Evolutionary conservation across 2,329 filamentous ascomycete species (phyloP).

Genomic region (Exophiala oligosperma): DNA sequence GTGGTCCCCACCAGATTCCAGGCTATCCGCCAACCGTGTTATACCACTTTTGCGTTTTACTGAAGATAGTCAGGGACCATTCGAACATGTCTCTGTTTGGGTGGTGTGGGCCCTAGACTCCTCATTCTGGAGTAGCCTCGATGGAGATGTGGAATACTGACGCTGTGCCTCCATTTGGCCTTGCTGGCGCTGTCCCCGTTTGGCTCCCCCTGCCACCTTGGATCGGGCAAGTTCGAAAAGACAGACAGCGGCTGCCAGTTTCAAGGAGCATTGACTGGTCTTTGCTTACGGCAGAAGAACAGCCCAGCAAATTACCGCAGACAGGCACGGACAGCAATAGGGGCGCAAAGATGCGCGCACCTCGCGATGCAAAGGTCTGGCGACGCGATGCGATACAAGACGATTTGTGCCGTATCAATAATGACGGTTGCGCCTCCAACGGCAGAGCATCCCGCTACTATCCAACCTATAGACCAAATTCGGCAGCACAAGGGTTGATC

Average conservation of each 20-base stretch:
- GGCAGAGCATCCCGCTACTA: neutral
- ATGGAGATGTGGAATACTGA: neutral
- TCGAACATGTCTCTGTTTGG: conserved; percentile 7
- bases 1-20: conserved; percentile 9
- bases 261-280: conserved; percentile 18
- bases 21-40: conserved; percentile 14
- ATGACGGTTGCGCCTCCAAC: conserved; percentile 2
- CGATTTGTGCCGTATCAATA: neutral
- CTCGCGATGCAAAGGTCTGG: neutral
- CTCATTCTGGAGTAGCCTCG: conserved; percentile 1
- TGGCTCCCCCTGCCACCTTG: conserved; percentile 17
- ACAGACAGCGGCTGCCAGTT: conserved; percentile 20
- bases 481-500: conserved; percentile 5
- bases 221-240: conserved; percentile 13
- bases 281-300: conserved; percentile 8
- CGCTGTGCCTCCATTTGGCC: conserved; percentile 15
- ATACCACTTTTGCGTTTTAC: conserved; percentile 2
- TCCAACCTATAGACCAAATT: neutral
- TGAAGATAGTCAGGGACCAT: conserved; percentile 8
- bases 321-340: conserved; percentile 12
- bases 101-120: neutral
- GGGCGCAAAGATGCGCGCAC: conserved; percentile 7
- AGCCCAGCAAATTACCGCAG: conserved; percentile 12
- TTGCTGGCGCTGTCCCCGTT: conserved; percentile 12
- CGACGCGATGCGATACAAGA: neutral